Conservation (phyloP, 192 early-diverging fungal species). For the Coemansia sp. region DNA sequence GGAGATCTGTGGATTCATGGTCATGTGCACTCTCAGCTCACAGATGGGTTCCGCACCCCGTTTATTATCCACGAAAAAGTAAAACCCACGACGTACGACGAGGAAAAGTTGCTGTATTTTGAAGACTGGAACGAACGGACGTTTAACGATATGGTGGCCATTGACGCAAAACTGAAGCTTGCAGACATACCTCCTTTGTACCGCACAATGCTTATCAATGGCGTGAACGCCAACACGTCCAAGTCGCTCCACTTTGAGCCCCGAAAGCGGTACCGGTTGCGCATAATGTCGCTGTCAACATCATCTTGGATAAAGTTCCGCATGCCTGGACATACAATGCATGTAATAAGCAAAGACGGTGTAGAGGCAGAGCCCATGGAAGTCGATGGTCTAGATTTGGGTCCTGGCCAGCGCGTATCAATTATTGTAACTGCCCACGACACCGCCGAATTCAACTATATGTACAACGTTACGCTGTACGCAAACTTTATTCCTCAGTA, state of each 20-base stretch:
- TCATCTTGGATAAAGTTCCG: constrained; percentile 63
- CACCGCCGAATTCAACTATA: constrained; percentile 55
- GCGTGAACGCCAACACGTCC: constrained; percentile 35
- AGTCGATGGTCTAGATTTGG: constrained; percentile 59
- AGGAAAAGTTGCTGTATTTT: constrained; percentile 57
- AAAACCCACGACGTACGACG: constrained; percentile 54
- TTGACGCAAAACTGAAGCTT: background rate
- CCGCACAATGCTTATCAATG: constrained; percentile 31
- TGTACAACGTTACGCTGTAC: constrained; percentile 65
- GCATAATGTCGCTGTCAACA: constrained; percentile 69
- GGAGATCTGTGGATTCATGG: constrained; percentile 82
- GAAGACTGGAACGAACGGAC: constrained; percentile 59
- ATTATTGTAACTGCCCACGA: constrained; percentile 71
- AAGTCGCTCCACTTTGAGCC: constrained; percentile 56
- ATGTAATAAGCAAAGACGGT: constrained; percentile 79
- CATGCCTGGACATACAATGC: constrained; percentile 74
- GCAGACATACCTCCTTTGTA: background rate
- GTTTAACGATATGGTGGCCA: constrained; percentile 7
- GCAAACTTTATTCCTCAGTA: constrained; percentile 59
- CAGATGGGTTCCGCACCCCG: constrained; percentile 72
- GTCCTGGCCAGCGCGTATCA: constrained; percentile 74
- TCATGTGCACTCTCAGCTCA: constrained; percentile 65
- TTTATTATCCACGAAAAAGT: constrained; percentile 58
- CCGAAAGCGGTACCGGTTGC: constrained; percentile 73
- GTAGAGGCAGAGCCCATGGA: constrained; percentile 54